Evolutionary conservation across 2,329 filamentous ascomycete species (phyloP), one percentile per base, ranked within the genome.

Genomic region (Trichoderma sp.): DNA sequence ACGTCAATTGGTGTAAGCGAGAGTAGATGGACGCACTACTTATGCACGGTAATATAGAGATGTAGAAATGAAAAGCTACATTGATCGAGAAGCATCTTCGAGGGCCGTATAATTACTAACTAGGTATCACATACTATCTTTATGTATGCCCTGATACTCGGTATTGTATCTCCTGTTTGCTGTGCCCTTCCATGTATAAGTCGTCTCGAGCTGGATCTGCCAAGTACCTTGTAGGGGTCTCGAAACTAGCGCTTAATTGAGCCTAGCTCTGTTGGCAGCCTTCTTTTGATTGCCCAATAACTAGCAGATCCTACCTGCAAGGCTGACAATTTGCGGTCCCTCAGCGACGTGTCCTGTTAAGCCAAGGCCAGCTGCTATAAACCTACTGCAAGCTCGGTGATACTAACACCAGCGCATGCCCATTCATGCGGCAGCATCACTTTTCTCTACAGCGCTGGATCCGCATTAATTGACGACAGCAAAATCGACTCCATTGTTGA

Each of bases 321-420:
- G 67, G 67, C 67, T 69, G 67, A 63, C 52, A 16, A 21, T 47
- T 40, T 14, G 35, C 24, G 52, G 19, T 33, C 35, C 60, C 63
- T 40, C 55, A 69, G 67, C 59, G 67, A 69, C 67, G 67, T 69
- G 67, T 64, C 67, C 67, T 69, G 31, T 64, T 64, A 57, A 53
- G 53, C 24, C 35, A 49, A 13, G 33, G 56, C 55, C 37, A 67
- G 37, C 49, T 67, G 16, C n/a, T 62, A 35, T 21, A 53, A 35
- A 35, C 33, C 60, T 14, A 24, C 19, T 35, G 27, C 43, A 31
- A 53, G 29, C 47, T 35, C 43, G 61, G 47, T n/a, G 56, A 65
- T 56, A 40, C 37, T 3, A 40, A 62, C n/a, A 43, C 37, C 59
- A 24, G 40, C 6, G 33, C 43, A 62, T 52, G 43, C 43, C 47